Evolutionary conservation across 768 basidiomycete genomes (phyloP).

Genomic region (Leccinum uliginosum): DNA sequence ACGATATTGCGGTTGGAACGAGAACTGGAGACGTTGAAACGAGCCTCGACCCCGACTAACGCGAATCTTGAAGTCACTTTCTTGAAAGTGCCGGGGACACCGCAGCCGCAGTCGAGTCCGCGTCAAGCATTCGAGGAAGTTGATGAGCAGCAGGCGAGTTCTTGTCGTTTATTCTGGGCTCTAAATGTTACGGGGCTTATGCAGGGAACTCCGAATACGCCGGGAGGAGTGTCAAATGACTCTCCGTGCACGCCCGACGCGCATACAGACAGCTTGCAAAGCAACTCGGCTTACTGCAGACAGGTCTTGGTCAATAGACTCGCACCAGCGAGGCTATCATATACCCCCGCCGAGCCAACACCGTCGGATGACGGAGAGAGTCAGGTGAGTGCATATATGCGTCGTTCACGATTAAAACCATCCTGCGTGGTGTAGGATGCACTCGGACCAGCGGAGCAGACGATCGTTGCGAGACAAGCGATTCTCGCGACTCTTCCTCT

Average conservation of each 20-base stretch:
- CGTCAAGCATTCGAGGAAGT: not conserved
- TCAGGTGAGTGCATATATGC: conserved; percentile 22
- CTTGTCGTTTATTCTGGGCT: not conserved
- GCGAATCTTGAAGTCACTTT: not conserved
- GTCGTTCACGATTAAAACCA: not conserved
- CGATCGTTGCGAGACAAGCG: conserved; percentile 50
- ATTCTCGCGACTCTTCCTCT: conserved; percentile 59
- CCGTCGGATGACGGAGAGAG: not conserved
- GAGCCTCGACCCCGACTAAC: conserved; percentile 20
- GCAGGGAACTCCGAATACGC: not conserved
- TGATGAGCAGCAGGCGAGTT: conserved; percentile 3
- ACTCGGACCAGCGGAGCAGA: conserved; percentile 29
- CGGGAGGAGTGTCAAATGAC: not conserved
- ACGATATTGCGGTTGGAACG: conserved; percentile 46
- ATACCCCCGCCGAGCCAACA: not conserved
- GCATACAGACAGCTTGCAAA: conserved; percentile 20
- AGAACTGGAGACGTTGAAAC: conserved; percentile 31
- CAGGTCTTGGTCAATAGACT: conserved; percentile 11
- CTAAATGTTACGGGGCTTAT: not conserved
- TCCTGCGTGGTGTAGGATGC: conserved; percentile 1
- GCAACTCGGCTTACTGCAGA: conserved; percentile 25
- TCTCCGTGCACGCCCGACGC: conserved; percentile 19
- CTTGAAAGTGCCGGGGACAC: not conserved
- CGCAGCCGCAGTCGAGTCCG: not conserved
- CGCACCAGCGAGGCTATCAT: not conserved